These are phyloP conservation scores for Haplosporangium sp. DNA, from an alignment of 371 early-diverging fungal species.

Conservation along the genomic window DNA sequence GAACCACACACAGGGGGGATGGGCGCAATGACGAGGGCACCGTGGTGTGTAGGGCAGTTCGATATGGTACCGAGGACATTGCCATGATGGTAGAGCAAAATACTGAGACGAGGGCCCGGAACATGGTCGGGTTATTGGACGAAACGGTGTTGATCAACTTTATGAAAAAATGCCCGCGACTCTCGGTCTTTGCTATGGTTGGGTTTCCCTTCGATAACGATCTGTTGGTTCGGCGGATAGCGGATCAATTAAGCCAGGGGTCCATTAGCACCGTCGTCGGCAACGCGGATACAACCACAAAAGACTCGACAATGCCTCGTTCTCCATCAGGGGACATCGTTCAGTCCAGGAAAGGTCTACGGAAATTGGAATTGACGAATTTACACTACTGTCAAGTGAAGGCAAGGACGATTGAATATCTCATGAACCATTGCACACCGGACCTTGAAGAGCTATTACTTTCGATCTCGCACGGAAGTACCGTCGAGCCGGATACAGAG, in stretches of 20 bases:
- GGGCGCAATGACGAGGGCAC: background rate
- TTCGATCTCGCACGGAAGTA: constrained; percentile 28
- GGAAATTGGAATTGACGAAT: constrained; percentile 17
- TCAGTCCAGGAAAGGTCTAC: no score
- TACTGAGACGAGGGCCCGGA: constrained; percentile 14
- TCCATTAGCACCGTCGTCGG: background rate
- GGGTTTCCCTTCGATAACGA: constrained; percentile 42
- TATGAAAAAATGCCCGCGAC: constrained; percentile 22
- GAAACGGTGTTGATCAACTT: constrained; percentile 13
- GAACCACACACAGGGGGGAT: no score
- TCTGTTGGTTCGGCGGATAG: constrained; percentile 21
- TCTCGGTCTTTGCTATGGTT: constrained; percentile 19
- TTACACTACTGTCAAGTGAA: constrained; percentile 14
- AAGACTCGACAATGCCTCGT: no score
- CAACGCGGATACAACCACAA: background rate
- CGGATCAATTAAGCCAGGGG: constrained; percentile 1
- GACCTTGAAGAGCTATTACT: constrained; percentile 28
- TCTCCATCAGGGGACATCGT: background rate
- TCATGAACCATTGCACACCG: constrained; percentile 28
- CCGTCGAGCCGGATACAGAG: constrained; percentile 1
- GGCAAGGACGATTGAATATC: constrained; percentile 26
- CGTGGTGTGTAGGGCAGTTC: background rate
- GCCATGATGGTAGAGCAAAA: background rate
- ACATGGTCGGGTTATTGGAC: constrained; percentile 16
- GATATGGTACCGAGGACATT: background rate